Percentiles rank a stretch among this genome's conserved stretches.
Conservation (phyloP, 768 basidiomycete genomes). For the Collybia sp. region DNA sequence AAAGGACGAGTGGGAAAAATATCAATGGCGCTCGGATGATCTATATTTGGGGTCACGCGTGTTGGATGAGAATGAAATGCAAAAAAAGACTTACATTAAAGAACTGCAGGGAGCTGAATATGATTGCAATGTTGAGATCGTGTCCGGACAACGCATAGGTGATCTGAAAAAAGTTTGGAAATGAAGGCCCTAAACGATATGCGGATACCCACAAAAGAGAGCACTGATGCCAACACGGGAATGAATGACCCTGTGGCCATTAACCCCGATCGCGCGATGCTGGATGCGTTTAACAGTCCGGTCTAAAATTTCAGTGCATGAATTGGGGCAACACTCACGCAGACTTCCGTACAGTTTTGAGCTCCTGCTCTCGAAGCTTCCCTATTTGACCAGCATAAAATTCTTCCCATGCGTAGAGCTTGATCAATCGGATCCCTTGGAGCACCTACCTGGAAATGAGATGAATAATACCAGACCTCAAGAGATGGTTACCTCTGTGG, state of each 20-base stretch:
- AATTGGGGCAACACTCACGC: constrained; percentile 23
- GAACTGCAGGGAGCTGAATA: constrained; percentile 54
- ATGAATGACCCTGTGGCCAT: constrained; percentile 44
- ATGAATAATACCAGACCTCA: background rate
- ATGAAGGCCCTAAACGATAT: background rate
- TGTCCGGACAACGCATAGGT: constrained; percentile 59
- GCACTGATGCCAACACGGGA: constrained; percentile 44
- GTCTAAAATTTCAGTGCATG: background rate
- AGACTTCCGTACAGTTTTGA: constrained; percentile 29
- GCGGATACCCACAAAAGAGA: constrained; percentile 41
- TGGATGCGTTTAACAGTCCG: constrained; percentile 12
- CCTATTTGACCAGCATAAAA: constrained; percentile 43
- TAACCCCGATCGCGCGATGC: constrained; percentile 30
- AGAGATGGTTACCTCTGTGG: constrained; percentile 43
- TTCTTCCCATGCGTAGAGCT: constrained; percentile 56
- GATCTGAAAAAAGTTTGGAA: constrained; percentile 32
- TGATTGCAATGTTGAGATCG: constrained; percentile 43
- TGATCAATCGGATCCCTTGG: constrained; percentile 63
- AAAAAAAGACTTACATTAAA: constrained; percentile 41
- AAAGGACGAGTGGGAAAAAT: constrained; percentile 51
- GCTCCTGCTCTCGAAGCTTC: constrained; percentile 32
- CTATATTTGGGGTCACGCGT: constrained; percentile 19
- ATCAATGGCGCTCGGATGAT: constrained; percentile 55
- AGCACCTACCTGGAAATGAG: constrained; percentile 35
- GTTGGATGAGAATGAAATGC: background rate